Conservation (phyloP, 331 rosid genomes). For the Erythrophleum ivorense region DNA sequence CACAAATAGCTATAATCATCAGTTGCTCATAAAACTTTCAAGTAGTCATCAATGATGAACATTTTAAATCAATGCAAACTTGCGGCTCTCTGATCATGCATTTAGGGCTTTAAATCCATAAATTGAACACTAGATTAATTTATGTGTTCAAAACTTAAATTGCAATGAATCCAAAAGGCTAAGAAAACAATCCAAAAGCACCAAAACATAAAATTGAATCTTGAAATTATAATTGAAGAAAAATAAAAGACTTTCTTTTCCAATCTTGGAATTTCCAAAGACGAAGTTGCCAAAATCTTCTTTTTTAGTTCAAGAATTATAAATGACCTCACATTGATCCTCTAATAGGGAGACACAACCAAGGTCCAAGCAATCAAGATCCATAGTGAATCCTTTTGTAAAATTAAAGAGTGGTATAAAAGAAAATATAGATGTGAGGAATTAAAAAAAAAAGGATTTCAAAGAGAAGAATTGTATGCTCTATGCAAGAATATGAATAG, state of each 20-base stretch:
- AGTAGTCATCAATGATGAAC: not conserved
- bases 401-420: constrained; percentile 34
- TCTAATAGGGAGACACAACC: constrained; percentile 39
- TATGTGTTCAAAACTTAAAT: not conserved
- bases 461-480: constrained; percentile 12
- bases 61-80: not conserved
- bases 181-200: not conserved
- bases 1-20: no score
- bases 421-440: not conserved
- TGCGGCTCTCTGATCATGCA: not conserved
- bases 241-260: constrained; percentile 37
- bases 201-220: not conserved
- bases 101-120: constrained; percentile 34
- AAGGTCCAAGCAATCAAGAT: constrained; percentile 56
- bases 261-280: constrained; percentile 47
- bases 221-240: constrained; percentile 13
- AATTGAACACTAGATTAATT: constrained; percentile 6
- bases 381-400: constrained; percentile 24
- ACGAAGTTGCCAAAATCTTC: not conserved
- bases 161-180: not conserved
- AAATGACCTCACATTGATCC: constrained; percentile 14
- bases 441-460: constrained; percentile 29
- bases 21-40: no score
- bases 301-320: constrained; percentile 26
- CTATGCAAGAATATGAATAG: not conserved